phyloP scores from a whole-genome alignment of 352 stramenopile genomes.

The Globisporangium uncinulatum region DNA sequence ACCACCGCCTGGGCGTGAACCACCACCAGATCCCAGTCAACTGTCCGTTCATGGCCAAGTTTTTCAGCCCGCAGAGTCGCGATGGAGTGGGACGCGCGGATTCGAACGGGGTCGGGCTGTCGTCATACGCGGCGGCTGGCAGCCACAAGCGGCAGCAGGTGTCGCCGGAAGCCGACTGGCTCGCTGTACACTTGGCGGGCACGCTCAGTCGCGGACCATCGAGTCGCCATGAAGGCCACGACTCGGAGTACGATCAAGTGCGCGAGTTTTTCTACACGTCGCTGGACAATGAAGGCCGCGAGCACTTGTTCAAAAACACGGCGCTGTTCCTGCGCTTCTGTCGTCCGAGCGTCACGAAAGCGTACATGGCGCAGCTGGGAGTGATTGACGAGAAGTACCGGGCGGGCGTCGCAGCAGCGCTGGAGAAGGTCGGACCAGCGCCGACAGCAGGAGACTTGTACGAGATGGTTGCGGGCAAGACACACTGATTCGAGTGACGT shows the following conservation, averaged over 20 bases:
- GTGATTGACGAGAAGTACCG: conserved; percentile 21
- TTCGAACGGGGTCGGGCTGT: conserved; percentile 19
- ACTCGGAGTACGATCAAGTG: conserved; percentile 88
- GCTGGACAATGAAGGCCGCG: conserved; percentile 52
- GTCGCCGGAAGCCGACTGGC: conserved; percentile 14
- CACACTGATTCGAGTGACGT: neutral
- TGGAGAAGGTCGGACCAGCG: conserved; percentile 7
- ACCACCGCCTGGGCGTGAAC: conserved; percentile 85
- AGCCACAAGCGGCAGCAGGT: conserved; percentile 17
- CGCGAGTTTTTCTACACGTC: conserved; percentile 77
- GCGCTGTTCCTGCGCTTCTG: conserved; percentile 23
- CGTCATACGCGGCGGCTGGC: conserved; percentile 25
- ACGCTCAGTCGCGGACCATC: conserved; percentile 18
- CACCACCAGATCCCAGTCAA: conserved; percentile 91
- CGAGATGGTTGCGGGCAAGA: conserved; percentile 11
- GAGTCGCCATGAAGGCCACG: conserved; percentile 29
- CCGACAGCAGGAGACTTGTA: conserved; percentile 19
- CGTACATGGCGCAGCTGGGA: conserved; percentile 22
- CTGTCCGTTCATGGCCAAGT: conserved; percentile 72
- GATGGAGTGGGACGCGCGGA: conserved; percentile 19
- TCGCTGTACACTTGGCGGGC: conserved; percentile 14
- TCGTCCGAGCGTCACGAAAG: conserved; percentile 7
- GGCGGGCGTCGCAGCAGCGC: conserved; percentile 12
- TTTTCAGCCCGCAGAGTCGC: conserved; percentile 88
- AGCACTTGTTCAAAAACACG: conserved; percentile 47